Conservation (phyloP, 441 rosid genomes). For the Populus hybrid region DNA sequence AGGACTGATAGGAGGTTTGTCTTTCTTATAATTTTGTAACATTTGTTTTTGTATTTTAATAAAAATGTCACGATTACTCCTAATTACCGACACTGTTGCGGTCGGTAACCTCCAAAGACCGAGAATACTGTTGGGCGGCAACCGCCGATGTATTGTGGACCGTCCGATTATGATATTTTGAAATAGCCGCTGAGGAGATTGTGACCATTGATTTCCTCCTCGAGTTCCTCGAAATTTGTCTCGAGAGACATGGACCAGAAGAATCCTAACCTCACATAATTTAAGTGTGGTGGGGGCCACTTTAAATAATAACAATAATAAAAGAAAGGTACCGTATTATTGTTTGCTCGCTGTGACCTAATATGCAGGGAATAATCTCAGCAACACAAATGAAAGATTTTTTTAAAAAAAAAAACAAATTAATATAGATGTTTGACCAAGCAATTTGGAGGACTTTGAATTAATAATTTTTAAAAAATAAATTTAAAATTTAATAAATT, state of each 20-base stretch:
- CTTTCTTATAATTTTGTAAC: too few relatives aligned
- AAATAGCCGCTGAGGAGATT: conserved; percentile 44
- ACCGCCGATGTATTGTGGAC: conserved; percentile 52
- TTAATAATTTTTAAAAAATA: too few relatives aligned
- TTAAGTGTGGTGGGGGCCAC: conserved; percentile 15
- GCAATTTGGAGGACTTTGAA: too few relatives aligned
- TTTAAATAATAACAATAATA: not conserved
- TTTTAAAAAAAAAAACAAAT: too few relatives aligned
- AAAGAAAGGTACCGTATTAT: not conserved
- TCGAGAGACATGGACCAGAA: conserved; percentile 14
- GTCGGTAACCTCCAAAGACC: conserved; percentile 43
- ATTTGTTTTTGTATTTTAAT: not conserved
- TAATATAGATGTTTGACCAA: too few relatives aligned
- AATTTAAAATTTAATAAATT: too few relatives aligned
- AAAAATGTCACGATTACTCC: conserved; percentile 24
- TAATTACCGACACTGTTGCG: conserved; percentile 53
- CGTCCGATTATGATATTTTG: conserved; percentile 41
- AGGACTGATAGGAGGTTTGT: not conserved
- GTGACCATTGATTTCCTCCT: conserved; percentile 41
- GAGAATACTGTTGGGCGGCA: conserved; percentile 64
- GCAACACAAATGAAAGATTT: not conserved
- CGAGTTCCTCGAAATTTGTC: conserved; percentile 27
- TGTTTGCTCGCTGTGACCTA: conserved; percentile 5
- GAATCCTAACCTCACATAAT: conserved; percentile 53
- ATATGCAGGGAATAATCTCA: conserved; percentile 10